phyloP scores from a whole-genome alignment of 2,329 filamentous ascomycete species.

The Tolypocladium tundrense region DNA sequence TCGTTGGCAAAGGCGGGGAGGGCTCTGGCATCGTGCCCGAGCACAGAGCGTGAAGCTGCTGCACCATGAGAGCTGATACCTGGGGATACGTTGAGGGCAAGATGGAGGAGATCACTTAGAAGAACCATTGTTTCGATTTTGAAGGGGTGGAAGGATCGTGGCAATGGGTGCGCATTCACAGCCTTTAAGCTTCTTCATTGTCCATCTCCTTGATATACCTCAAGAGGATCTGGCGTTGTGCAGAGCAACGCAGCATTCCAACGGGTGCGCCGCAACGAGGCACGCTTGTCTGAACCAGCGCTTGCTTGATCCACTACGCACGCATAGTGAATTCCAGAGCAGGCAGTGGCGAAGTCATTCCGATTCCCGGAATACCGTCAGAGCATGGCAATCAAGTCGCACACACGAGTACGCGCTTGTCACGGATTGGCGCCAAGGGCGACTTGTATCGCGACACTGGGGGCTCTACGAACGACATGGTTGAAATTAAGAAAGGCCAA shows the following conservation, averaged over 20 bases:
- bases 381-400: not conserved
- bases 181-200: not conserved
- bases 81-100: conserved; percentile 4
- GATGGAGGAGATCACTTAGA: conserved; percentile 5
- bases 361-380: not conserved
- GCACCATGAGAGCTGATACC: not conserved
- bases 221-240: conserved; percentile 9
- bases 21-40: not conserved
- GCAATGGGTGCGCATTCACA: conserved; percentile 2
- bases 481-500: not conserved
- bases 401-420: not conserved
- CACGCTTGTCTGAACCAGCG: not conserved
- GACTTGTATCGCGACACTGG: not conserved
- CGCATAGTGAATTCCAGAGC: not conserved
- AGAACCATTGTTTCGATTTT: conserved; percentile 8
- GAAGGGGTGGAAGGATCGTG: not conserved
- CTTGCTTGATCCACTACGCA: not conserved
- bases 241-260: conserved; percentile 26
- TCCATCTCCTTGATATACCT: conserved; percentile 7
- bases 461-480: not conserved
- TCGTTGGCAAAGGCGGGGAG: conserved; percentile 6
- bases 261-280: conserved; percentile 4
- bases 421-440: not conserved
- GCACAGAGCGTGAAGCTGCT: not conserved
- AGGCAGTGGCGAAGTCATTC: not conserved